Evolutionary conservation across 2,329 filamentous ascomycete species (phyloP).

Genomic region (Pseudocercospora pini-densiflorae): DNA sequence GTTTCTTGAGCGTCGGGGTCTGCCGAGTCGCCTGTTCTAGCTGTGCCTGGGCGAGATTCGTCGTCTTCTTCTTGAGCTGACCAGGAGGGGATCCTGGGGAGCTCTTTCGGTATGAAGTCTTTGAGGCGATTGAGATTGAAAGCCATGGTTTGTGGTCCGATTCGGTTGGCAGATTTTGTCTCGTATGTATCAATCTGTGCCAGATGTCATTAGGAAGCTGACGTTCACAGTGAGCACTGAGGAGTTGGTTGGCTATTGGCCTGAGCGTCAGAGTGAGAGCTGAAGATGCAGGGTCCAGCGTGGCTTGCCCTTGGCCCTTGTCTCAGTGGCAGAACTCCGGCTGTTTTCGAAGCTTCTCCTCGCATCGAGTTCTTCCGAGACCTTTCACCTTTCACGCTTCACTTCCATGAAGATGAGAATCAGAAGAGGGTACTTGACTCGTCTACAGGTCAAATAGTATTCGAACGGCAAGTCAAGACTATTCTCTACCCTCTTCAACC

Average conservation of each 20-base stretch:
- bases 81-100: slow-evolving; percentile 37
- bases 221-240: slow-evolving; percentile 1
- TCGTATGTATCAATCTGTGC: background rate
- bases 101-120: slow-evolving; percentile 38
- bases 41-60: slow-evolving; percentile 21
- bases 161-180: background rate
- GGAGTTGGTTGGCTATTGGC: background rate
- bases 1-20: slow-evolving; percentile 28
- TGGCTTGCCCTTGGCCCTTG: background rate
- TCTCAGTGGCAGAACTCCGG: background rate
- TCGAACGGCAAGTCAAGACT: background rate
- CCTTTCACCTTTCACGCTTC: background rate
- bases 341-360: slow-evolving; percentile 12
- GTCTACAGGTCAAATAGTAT: background rate
- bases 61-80: slow-evolving; percentile 30
- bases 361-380: slow-evolving; percentile 2
- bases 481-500: background rate
- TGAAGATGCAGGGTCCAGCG: slow-evolving; percentile 6
- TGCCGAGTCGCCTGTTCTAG: slow-evolving; percentile 22
- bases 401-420: background rate
- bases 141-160: slow-evolving; percentile 20
- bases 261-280: background rate
- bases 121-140: slow-evolving; percentile 40
- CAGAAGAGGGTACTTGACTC: background rate
- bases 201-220: background rate